phyloP scores from a whole-genome alignment of 2,329 filamentous ascomycete species.

The Penicillium verrucosum region DNA sequence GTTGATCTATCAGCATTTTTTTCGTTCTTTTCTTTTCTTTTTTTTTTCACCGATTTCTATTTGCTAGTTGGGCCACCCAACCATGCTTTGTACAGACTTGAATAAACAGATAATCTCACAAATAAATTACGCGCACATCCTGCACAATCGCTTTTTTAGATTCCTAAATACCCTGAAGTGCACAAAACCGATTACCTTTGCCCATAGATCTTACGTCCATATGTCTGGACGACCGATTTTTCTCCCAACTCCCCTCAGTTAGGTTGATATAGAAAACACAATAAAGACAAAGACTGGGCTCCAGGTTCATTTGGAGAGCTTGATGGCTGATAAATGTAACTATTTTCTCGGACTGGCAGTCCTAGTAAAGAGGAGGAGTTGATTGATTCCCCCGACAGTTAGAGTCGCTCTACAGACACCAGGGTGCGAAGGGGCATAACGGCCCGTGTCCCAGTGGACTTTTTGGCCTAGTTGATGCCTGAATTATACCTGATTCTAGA shows the following conservation, averaged over 20 bases:
- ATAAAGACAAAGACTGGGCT: neutral
- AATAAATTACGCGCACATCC: neutral
- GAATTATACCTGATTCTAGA: too few species aligned
- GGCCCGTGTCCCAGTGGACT: too few species aligned
- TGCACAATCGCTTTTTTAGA: neutral
- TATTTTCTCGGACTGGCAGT: neutral
- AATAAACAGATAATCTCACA: constrained; percentile 3
- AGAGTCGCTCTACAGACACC: neutral
- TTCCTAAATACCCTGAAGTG: neutral
- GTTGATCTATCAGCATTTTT: constrained; percentile 7
- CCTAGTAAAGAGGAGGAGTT: neutral
- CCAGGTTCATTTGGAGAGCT: neutral
- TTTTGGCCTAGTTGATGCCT: too few species aligned
- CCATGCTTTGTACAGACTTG: constrained; percentile 4
- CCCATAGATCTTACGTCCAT: neutral
- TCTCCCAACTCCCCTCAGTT: too few species aligned
- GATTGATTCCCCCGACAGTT: neutral
- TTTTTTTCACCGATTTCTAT: neutral
- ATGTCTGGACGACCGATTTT: neutral
- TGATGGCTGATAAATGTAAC: neutral
- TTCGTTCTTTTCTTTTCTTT: neutral
- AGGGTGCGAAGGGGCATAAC: neutral
- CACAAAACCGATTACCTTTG: neutral
- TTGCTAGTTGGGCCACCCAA: neutral
- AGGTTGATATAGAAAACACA: too few species aligned